Evolutionary conservation across 2,329 filamentous ascomycete genomes (phyloP), one percentile per base, ranked within the genome.

Genomic region (Penicillium sp.): DNA sequence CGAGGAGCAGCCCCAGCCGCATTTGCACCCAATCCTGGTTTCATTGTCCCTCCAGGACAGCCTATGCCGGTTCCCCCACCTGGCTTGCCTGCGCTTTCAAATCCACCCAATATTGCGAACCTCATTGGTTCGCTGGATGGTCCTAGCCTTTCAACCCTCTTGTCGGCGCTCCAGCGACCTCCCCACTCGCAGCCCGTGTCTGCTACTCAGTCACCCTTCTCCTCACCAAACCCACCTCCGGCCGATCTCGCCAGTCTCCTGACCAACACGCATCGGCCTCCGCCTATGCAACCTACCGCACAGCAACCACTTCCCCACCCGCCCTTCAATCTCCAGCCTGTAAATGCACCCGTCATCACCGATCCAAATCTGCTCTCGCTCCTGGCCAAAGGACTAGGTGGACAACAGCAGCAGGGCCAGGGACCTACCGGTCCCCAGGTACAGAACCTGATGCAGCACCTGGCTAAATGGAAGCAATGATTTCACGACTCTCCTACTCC

Each of bases 81-180:
- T 44, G 60, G 66, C 56, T 61, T 73, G 50, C 70, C 66, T 49
- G 72, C 65, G 45, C 71, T 73, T 55, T 57, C 72, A 11, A 74
- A 72, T 50, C 69, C 73, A 52, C 68, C 74, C 47, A 87, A 88
- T 58, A 76, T 90, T 46, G 84, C 84, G 14, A 85, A 79, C 54
- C 74, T 90, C 39, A 85, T 92, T 60, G 81, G 85, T 14, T 84
- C 84, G 35, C 78, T 92, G 29, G 89, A 92, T 63, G 84, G 85
- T 35, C 80, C 82, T 38, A 84, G 86, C 6, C 76, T 93, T n/a
- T 89, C 91, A 66, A 87, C 84, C 53, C 76, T 93, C 5, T 74
- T 92, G 6, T 81, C 84, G 18, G 82, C 84, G 9, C 80, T 91
- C 51, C 76, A 81, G 51, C 70, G 69, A 35, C 72, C 76, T n/a